Base-by-base conservation (phyloP, 83 land plant species). In the Isoetes engelmannii region DNA sequence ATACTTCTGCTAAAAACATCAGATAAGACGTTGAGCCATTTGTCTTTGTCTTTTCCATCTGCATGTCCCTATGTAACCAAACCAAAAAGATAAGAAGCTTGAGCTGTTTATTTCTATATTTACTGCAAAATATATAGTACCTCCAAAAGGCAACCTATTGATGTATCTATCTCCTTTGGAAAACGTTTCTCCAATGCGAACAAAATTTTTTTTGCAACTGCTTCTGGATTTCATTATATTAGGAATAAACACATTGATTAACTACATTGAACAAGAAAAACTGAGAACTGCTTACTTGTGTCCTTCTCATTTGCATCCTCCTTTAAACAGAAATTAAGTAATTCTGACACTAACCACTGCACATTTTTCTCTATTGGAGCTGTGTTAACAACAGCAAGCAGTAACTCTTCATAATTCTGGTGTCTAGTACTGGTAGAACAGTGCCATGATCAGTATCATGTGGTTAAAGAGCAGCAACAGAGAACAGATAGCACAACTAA, bases 101-200 rank as follows among this genome's bases (percentile, higher is more conserved):
- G 37, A 28, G 37, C 37, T 28, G 37, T 28, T 28, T 28, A 28
- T 28, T 28, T 2, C 37, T 28, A 0, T 28, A 28, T 28, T 28
- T 28, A 28, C 37, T 28, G 37, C 37, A 28, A 28, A 28, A 0
- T 1, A 51, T 51, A 51, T 18, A 59, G 41, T 20, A 81, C 76
- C 82, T 78, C 73, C 56, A 86, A 72, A 54, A 84, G 83, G 43
- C 71, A 75, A 53, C 70, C 69, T 44, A 86, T 66, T 18, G 86
- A 84, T 61, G 50, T 78, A 51, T 72, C 86, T 44, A 86, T 59
- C 66, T 84, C 82, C 42, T 48, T 53, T 7, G 86, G 83, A 78
- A 82, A 81, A 7, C 67, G 69, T 50, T 70, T 76, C 57, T 85
- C 74, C 47, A 87, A 20, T 51, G 68, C 76, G 49, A 47, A 46